Percentiles rank a stretch among this genome's conserved stretches.
These are phyloP conservation scores for Irpex rosettiformis DNA, from an alignment of 1,284 basidiomycete species.

Conservation along the genomic window DNA sequence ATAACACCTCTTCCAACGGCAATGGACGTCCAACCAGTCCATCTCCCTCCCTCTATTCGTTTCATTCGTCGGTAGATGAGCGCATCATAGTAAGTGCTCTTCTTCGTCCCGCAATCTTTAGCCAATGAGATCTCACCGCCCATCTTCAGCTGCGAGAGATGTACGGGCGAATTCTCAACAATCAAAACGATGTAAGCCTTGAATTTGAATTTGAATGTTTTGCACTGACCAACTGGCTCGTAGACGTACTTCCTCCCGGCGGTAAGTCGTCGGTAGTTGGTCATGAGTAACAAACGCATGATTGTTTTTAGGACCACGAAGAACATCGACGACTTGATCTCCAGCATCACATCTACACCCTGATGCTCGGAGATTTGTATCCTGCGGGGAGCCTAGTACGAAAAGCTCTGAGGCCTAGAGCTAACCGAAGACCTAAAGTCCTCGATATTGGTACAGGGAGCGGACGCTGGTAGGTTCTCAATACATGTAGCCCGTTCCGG, in stretches of 20 bases:
- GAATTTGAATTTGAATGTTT: background rate
- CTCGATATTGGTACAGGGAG: constrained; percentile 34
- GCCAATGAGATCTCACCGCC: background rate
- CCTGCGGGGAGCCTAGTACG: constrained; percentile 29
- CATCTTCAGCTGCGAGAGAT: constrained; percentile 26
- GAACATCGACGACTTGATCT: constrained; percentile 34
- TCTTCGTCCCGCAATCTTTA: background rate
- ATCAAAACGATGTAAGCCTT: constrained; percentile 30
- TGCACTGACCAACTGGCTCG: constrained; percentile 6
- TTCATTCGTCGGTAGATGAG: constrained; percentile 31
- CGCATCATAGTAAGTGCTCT: constrained; percentile 27
- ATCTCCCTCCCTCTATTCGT: constrained; percentile 32
- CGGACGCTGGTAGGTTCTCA: constrained; percentile 29
- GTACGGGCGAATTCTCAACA: constrained; percentile 31
- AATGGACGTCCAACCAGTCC: constrained; percentile 24
- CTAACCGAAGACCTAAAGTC: constrained; percentile 25
- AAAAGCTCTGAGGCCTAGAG: constrained; percentile 27
- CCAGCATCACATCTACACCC: constrained; percentile 31
- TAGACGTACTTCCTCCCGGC: constrained; percentile 30
- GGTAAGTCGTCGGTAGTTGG: constrained; percentile 14
- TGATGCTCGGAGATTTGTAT: constrained; percentile 28
- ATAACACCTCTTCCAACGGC: constrained; percentile 11
- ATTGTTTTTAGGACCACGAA: constrained; percentile 27
- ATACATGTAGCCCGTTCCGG: background rate
- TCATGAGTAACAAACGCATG: background rate